Base-by-base conservation (phyloP, 495 filamentous ascomycete species). In the Penicillium manginii region DNA sequence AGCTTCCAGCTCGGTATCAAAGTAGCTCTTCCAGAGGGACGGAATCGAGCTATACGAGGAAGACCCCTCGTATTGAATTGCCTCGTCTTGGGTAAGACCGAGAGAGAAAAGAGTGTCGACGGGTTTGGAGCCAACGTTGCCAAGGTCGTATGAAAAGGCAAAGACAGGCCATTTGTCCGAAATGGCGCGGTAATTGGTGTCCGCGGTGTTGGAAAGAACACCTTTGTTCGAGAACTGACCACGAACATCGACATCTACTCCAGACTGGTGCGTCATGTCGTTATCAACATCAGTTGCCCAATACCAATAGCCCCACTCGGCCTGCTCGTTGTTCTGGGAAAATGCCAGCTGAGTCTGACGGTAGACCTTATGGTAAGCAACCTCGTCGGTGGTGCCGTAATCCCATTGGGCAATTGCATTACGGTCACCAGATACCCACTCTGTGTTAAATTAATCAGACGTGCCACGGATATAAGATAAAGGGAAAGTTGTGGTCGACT, bases 301-400 rank as follows among this genome's bases (percentile, higher is more conserved):
- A 60, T 82, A 85, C 82, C 81, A 81, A 52, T 78, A 72, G 22
- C 85, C 85, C 80, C 84, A 88, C 65, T 88, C 85, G 3, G 74
- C 78, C 50, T 81, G 80, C 48, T 88, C 80, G 15, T 63, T 66
- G 14, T 56, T 50, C 57, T 88, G 83, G 0, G 81, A 81, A 64
- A 85, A 84, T 0, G 77, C 68, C 50, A 82, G 65, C 51, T 84
- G 83, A 9, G 70, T 74, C 65, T 83, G 73, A 23, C 81, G 75
- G 59, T 80, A 79, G 33, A 88, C 66, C 45, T 75, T 75, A 57
- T 86, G 82, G 62, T 84, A 86, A 8, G 80, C 76, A 32, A 86
- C 64, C 7, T 65, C 73, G 5, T 70, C 59, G 18, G 69, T 70
- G 26, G 72, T 74, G 54, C 77, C 81, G 58, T 81, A 81, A 29